Evolutionary conservation across 257 asterid genomes (phyloP).

Genomic region (Solanum verrucosum): DNA sequence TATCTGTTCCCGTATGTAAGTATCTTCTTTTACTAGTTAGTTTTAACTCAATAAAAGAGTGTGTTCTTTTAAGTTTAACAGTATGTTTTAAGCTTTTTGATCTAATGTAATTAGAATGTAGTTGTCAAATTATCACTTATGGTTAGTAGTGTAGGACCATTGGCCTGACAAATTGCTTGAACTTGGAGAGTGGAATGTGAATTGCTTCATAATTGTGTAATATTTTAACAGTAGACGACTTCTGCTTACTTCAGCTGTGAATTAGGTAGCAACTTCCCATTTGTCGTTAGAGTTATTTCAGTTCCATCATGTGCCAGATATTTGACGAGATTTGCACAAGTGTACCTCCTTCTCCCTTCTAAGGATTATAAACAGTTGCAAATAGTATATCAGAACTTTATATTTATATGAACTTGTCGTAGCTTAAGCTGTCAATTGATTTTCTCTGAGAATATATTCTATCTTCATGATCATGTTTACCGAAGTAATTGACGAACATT

Average conservation of each 20-base stretch:
- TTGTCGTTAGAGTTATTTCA: background rate
- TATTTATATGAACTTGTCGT: background rate
- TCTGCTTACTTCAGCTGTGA: background rate
- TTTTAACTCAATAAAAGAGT: background rate
- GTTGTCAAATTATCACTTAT: background rate
- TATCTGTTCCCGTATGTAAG: conserved; percentile 94
- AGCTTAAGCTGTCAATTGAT: background rate
- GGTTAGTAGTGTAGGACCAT: background rate
- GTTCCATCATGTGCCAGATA: background rate
- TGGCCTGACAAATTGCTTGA: background rate
- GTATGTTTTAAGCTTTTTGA: background rate
- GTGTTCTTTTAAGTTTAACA: background rate
- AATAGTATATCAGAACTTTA: background rate
- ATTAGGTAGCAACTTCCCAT: background rate
- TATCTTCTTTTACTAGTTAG: conserved; percentile 9
- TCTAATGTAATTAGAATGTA: background rate
- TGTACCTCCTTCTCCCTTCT: background rate
- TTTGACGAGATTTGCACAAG: background rate
- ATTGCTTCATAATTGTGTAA: background rate
- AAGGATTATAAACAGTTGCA: background rate
- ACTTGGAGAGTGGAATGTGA: background rate
- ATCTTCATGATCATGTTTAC: background rate
- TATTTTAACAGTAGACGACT: background rate
- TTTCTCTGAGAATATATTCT: background rate
- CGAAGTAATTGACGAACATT: background rate